Evolutionary conservation across 1,139 yeast species (phyloP), one percentile per base, ranked within the genome.

Genomic region (Geotrichum bryndzae): DNA sequence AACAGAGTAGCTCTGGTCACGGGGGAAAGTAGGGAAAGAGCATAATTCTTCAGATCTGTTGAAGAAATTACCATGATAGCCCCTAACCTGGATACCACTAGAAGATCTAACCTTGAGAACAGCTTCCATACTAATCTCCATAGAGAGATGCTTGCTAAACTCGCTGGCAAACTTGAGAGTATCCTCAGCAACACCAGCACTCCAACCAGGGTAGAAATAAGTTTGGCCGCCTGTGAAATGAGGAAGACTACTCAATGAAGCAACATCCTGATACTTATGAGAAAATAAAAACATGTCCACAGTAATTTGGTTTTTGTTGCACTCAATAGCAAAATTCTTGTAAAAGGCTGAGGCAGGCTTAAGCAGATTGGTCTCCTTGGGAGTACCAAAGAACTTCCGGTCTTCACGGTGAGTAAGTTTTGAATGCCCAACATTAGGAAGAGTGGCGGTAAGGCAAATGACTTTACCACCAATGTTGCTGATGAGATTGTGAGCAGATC

Each of bases 201-300:
- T 82, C 95, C 97, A 94, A 18, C 96, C 96, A 31, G 98, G 97
- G 74, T 94, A 94, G 78, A 86, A 91, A 75, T 89, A 96, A 4
- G 97, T 91, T 79, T 91, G 96, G 71, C 99, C 99, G 62, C 96
- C 96, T 56, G 99, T 92, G 78, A 80, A 94, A 69, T 97, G 85
- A 57, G 98, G 95, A 72, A 94, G 82, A 75, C 90, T 90, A 41
- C 96, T 82, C 67, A 94, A 80, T 1, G 98, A 87, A 1, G 99
- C 98, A 66, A 94, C 94, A 76, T 94, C 99, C 77, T 90, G 96
- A 76, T 94, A 94, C 67, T 83, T 82, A 10, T 88, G 80, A 51
- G 95, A 84, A 46, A 96, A 88, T 74, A 94, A 82, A 74, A 94
- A 94, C 84, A 92, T 85, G 74, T 94, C 99, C 60, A 94, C 89